phyloP scores from a whole-genome alignment of 192 early-diverging fungal genomes.

The Dispira parvispora region DNA sequence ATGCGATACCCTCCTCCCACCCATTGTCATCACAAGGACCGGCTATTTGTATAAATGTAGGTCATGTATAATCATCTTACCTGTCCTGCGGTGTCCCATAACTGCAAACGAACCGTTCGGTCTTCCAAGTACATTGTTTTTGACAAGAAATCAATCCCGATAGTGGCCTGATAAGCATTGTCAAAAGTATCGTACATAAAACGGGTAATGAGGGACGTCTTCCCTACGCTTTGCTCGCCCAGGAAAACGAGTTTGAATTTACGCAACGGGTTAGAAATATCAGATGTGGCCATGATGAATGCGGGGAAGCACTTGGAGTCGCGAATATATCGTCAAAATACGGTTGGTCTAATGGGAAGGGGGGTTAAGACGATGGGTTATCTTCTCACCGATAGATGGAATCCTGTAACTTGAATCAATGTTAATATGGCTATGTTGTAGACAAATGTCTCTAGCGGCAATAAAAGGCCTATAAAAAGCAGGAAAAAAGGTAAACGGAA shows the following conservation, averaged over 20 bases:
- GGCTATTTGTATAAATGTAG: too few relatives aligned
- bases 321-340: too few relatives aligned
- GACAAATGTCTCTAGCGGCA: too few relatives aligned
- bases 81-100: constrained; percentile 99
- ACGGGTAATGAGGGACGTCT: constrained; percentile 96
- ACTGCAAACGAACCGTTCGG: constrained; percentile 89
- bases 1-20: too few relatives aligned
- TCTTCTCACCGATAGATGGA: too few relatives aligned
- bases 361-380: too few relatives aligned
- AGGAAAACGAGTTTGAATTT: constrained; percentile 99
- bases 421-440: too few relatives aligned
- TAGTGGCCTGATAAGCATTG: constrained; percentile 97
- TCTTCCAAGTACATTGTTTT: constrained; percentile 99
- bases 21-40: too few relatives aligned
- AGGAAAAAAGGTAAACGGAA: too few relatives aligned
- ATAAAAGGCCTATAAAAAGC: too few relatives aligned
- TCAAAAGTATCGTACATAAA: constrained; percentile 99
- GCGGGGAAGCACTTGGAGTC: background rate
- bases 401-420: too few relatives aligned
- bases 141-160: constrained; percentile 97
- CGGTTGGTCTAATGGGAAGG: too few relatives aligned
- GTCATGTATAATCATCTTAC: constrained; percentile 18
- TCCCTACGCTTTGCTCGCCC: constrained; percentile 97
- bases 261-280: constrained; percentile 41
- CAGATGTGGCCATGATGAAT: constrained; percentile 21